These are phyloP conservation scores for Aspergillus costaricaensis DNA, from an alignment of 2,329 filamentous ascomycete species.

Conservation along the genomic window DNA sequence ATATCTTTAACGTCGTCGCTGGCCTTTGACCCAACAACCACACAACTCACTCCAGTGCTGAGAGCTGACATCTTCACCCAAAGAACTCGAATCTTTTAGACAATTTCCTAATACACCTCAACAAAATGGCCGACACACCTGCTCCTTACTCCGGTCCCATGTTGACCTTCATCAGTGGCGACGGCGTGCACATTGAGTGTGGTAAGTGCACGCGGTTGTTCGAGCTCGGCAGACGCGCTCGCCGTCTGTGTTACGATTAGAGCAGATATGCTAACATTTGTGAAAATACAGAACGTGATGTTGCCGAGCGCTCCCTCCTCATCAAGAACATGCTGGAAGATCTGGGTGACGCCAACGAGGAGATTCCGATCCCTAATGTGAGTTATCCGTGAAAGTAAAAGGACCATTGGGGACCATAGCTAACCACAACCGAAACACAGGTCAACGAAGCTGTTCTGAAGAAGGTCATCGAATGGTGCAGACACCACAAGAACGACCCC, in stretches of 20 bases:
- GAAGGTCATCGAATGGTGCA: constrained; percentile 98
- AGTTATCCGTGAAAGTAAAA: constrained; percentile 14
- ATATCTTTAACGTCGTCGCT: not conserved
- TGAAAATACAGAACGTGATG: constrained; percentile 66
- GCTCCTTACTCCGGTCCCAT: no score
- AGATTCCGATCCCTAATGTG: constrained; percentile 71
- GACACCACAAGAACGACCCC: constrained; percentile 89
- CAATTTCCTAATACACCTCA: not conserved
- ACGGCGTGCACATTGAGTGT: constrained; percentile 47
- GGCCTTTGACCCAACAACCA: not conserved
- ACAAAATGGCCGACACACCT: constrained; percentile 10
- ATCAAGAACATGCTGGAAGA: constrained; percentile 99
- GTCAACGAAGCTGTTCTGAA: constrained; percentile 91
- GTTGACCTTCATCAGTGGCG: not conserved
- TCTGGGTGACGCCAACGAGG: constrained; percentile 65
- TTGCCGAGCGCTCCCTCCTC: constrained; percentile 87
- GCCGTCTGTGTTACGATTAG: not conserved
- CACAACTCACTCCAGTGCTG: no score
- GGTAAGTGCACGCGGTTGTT: constrained; percentile 44
- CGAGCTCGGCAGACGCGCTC: not conserved
- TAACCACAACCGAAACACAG: constrained; percentile 41
- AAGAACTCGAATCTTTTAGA: not conserved
- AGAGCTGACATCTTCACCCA: not conserved
- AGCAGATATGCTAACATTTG: constrained; percentile 4
- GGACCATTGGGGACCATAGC: not conserved